phyloP scores from a whole-genome alignment of 306 rosid genomes.

The Amphicarpaea edgeworthii region DNA sequence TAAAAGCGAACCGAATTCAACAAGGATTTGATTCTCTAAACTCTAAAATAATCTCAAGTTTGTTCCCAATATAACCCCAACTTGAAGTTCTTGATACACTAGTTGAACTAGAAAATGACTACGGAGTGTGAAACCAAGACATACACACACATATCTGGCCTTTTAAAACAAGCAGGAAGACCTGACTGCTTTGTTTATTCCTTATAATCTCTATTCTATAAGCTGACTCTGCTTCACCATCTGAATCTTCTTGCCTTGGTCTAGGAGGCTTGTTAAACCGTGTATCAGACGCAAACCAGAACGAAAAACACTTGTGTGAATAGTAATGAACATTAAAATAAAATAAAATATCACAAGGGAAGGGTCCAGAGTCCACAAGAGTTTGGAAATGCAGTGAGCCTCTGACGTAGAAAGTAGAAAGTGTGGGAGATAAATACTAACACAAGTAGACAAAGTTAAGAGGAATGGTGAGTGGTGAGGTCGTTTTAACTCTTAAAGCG shows the following conservation, averaged over 20 bases:
- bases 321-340: conserved; percentile 7
- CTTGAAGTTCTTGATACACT: no score
- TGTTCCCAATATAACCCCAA: no score
- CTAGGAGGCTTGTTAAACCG: conserved; percentile 33
- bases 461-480: background rate
- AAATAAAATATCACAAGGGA: background rate
- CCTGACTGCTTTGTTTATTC: no score
- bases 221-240: background rate
- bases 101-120: no score
- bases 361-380: conserved; percentile 22
- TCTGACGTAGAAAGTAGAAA: conserved; percentile 19
- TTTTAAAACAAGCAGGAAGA: conserved; percentile 14
- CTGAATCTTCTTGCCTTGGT: background rate
- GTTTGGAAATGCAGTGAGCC: conserved; percentile 28
- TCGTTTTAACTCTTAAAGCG: no score
- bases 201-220: conserved; percentile 29
- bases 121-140: no score
- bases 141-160: background rate
- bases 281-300: conserved; percentile 5
- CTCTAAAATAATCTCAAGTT: background rate
- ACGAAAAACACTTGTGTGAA: conserved; percentile 16
- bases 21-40: background rate
- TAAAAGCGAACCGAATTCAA: background rate
- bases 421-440: background rate
- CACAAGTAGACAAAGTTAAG: background rate